Evolutionary conservation across 225 moss, liverwort and hornwort genomes (phyloP), one percentile per base, ranked within the genome.

Genomic region (Sphagnum contortum): DNA sequence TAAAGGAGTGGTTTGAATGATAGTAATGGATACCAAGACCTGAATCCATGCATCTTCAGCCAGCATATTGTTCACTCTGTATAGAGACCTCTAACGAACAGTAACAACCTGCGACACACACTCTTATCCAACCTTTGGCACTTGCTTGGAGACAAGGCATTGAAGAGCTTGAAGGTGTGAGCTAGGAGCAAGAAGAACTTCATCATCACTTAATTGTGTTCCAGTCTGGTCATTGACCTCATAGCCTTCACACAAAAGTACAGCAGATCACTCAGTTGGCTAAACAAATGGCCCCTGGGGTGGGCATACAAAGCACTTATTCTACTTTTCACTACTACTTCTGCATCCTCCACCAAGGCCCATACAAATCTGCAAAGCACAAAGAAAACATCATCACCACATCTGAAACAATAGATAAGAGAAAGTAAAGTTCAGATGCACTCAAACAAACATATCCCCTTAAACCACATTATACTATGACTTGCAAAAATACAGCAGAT

Each of bases 191-290:
- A 82, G 66, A 67, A 91, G 78, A 54, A 93, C 92, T 75, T 89
- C 89, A 72, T 93, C 98, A 10, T 89, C 87, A 61, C 71, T 87
- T 3, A 87, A 76, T 67, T 98, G 98, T 13, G 77, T 80, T 44
- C 94, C 94, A 8, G 91, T 91, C 63, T 89, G 91, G 62, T 94
- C 94, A 59, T 94, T 88, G 51, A 98, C 93, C 77, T 93, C 93
- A 77, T 93, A 98, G 4, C 77, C 83, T 71, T 93, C 88, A 59
- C 88, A 59, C 93, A 93, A 67, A 98, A 98, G 48, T 88, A 79
- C 11, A 98, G 89, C 47, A 93, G 83, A 78, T 98, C 98, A 66
- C 93, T 82, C 11, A 98, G 76, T 75, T 98, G 98, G 47, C 85
- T 79, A 67, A 98, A 98, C 74, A 98, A 70, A 53, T 76, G 84